Percentiles rank a stretch among this genome's conserved stretches.
Evolutionary conservation across 495 filamentous ascomycete genomes (phyloP).

Genomic region (Penicillium cinerascens): DNA sequence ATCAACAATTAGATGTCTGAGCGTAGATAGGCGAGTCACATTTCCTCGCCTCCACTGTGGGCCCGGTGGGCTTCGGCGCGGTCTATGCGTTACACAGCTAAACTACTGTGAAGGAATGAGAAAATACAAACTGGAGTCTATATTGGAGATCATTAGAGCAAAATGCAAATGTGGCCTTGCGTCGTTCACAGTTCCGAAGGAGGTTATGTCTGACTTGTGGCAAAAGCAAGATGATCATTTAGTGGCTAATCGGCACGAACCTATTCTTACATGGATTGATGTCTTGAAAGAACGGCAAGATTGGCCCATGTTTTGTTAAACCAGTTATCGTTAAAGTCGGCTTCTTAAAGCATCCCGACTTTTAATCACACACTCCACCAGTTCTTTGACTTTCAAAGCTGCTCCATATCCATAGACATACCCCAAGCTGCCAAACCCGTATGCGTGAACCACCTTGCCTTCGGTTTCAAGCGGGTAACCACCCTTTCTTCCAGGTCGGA

Average conservation of each 20-base stretch:
- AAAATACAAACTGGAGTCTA: too few relatives aligned
- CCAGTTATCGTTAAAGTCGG: background rate
- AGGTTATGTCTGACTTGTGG: constrained; percentile 21
- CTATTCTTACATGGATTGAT: constrained; percentile 23
- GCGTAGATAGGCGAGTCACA: too few relatives aligned
- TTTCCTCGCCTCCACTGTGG: too few relatives aligned
- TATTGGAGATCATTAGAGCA: too few relatives aligned
- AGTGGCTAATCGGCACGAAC: constrained; percentile 4
- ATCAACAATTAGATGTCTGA: too few relatives aligned
- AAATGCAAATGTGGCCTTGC: constrained; percentile 8
- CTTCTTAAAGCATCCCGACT: background rate
- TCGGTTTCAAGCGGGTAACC: constrained; percentile 13
- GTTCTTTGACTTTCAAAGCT: constrained; percentile 11
- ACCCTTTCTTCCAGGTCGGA: constrained; percentile 12
- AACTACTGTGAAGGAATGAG: too few relatives aligned
- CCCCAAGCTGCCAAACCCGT: constrained; percentile 16
- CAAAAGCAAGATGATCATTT: constrained; percentile 19
- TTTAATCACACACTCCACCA: background rate
- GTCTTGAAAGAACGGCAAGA: constrained; percentile 9
- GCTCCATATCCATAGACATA: constrained; percentile 16
- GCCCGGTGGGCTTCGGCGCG: too few relatives aligned
- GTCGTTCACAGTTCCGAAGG: constrained; percentile 10
- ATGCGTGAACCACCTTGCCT: constrained; percentile 14
- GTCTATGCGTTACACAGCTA: too few relatives aligned
- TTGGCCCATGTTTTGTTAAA: constrained; percentile 25